Percentiles rank a stretch among this genome's conserved stretches.
Conservation (phyloP, 1,139 yeast genomes). For the Yamadazyma diospyri region DNA sequence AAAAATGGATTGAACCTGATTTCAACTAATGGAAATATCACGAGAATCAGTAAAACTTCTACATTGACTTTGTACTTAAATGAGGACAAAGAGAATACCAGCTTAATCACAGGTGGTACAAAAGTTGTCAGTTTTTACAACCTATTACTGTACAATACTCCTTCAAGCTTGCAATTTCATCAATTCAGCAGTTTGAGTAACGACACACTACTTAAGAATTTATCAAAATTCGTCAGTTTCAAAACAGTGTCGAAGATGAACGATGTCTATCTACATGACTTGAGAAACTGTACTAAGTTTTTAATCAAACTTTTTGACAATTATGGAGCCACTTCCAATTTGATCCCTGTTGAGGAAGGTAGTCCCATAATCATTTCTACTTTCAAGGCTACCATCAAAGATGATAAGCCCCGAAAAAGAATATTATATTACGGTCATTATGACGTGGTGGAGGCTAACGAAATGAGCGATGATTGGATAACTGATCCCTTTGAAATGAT, state of each 20-base stretch:
- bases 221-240: conserved; percentile 61
- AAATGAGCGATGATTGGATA: conserved; percentile 58
- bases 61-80: conserved; percentile 9
- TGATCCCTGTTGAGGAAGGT: conserved; percentile 69
- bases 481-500: conserved; percentile 76
- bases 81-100: conserved; percentile 9
- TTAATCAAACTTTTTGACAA: conserved; percentile 58
- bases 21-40: conserved; percentile 4
- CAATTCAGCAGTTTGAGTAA: conserved; percentile 26
- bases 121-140: conserved; percentile 16
- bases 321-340: conserved; percentile 70
- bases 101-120: conserved; percentile 38
- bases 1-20: conserved; percentile 12
- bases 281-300: conserved; percentile 82
- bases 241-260: conserved; percentile 78
- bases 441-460: conserved; percentile 72
- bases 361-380: conserved; percentile 82
- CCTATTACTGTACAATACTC: neutral
- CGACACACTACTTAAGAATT: conserved; percentile 56
- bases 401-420: conserved; percentile 21
- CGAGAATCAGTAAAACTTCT: conserved; percentile 7
- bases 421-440: conserved; percentile 93
- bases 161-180: neutral
- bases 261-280: conserved; percentile 65
- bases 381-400: conserved; percentile 37